Conservation (phyloP, 768 basidiomycete species). For the Cystobasidium tubakii region DNA sequence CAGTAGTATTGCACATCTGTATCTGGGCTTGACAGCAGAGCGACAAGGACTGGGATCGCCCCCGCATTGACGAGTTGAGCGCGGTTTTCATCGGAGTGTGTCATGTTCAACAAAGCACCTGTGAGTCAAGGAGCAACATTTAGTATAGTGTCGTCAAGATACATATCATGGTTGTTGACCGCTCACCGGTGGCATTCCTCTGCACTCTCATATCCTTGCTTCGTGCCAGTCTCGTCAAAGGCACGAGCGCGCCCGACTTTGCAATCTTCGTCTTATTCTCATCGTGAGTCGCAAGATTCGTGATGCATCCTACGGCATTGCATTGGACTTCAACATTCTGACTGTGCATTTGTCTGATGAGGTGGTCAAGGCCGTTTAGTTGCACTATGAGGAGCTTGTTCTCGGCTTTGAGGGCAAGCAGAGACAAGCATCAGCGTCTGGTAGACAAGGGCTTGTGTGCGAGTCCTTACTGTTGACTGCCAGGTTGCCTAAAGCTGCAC, state of each 20-base stretch:
- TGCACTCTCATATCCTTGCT: constrained; percentile 99
- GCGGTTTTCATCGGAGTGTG: constrained; percentile 94
- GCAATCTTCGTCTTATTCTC: constrained; percentile 99
- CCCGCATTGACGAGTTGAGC: constrained; percentile 98
- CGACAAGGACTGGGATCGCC: constrained; percentile 89
- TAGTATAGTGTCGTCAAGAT: neutral
- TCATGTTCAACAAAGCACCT: constrained; percentile 97
- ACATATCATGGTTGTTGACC: neutral
- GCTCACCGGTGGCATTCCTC: constrained; percentile 71
- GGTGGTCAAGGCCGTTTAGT: constrained; percentile 90
- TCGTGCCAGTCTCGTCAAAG: constrained; percentile 86
- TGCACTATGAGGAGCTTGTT: constrained; percentile 99
- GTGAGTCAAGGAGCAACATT: neutral
- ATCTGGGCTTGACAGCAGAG: constrained; percentile 85
- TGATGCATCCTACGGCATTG: constrained; percentile 98
- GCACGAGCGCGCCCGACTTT: constrained; percentile 96
- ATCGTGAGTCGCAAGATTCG: constrained; percentile 96
- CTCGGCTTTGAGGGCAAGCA: constrained; percentile 60
- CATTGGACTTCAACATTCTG: constrained; percentile 99
- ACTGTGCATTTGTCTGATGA: constrained; percentile 97
- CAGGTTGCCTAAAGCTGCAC: constrained; percentile 91
- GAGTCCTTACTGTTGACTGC: constrained; percentile 84
- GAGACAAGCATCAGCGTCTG: neutral
- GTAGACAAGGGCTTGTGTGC: neutral
- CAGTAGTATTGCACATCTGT: constrained; percentile 99